Evolutionary conservation across 345 rosid species (phyloP).

Genomic region (Brassica nigra): DNA sequence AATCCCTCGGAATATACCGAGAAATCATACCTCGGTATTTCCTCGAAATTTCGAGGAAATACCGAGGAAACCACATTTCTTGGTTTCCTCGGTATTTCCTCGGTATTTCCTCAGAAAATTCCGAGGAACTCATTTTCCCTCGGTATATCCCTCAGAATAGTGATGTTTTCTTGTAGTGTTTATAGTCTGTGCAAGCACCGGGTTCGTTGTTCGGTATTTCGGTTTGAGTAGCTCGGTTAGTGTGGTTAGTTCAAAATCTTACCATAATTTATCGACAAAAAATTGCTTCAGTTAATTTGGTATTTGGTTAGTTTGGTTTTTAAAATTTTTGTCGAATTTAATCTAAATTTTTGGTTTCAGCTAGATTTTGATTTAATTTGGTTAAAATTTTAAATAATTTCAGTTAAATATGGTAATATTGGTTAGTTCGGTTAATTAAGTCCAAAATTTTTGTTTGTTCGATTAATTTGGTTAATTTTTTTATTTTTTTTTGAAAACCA

Average conservation of each 20-base stretch:
- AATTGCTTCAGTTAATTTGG: not conserved
- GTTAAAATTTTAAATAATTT: not conserved
- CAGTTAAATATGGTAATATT: not conserved
- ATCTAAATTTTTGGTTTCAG: not conserved
- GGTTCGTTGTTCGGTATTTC: not conserved
- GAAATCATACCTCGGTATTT: too few species aligned
- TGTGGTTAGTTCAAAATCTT: not conserved
- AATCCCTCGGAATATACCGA: too few species aligned
- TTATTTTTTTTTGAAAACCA: not conserved
- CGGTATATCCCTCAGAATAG: too few species aligned
- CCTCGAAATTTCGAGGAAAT: too few species aligned
- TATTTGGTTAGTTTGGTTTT: not conserved
- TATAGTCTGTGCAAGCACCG: not conserved
- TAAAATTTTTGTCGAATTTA: not conserved
- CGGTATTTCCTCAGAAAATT: too few species aligned
- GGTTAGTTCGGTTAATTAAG: not conserved
- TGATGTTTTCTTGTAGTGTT: too few species aligned
- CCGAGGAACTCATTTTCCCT: too few species aligned
- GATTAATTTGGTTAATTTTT: not conserved
- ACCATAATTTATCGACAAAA: not conserved
- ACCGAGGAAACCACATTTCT: too few species aligned
- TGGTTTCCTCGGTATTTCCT: too few species aligned
- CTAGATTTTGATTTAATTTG: not conserved
- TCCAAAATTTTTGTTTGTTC: not conserved
- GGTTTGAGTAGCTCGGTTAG: not conserved